Percentiles rank a stretch among this genome's conserved stretches.
Conservation (phyloP, 805 yeast species). For the Metschnikowia gruessii region DNA sequence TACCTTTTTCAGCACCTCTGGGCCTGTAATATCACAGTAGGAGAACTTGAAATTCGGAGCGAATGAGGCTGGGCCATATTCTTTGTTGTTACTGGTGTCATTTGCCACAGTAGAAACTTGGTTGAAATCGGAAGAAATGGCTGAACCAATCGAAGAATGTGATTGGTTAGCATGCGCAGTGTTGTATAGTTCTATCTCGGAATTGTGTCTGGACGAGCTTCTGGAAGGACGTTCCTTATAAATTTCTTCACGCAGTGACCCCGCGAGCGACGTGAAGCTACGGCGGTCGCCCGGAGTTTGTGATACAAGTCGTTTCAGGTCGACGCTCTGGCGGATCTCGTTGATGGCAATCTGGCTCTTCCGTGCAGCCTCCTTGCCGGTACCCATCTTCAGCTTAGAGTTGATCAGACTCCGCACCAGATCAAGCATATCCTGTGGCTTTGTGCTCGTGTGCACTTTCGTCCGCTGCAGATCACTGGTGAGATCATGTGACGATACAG, state of each 20-base stretch:
- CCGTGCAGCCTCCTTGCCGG: slow-evolving; percentile 17
- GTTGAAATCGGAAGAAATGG: slow-evolving; percentile 17
- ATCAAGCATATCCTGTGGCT: slow-evolving; percentile 32
- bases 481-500: slow-evolving; percentile 1
- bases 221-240: background rate
- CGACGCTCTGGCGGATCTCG: slow-evolving; percentile 37
- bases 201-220: slow-evolving; percentile 1
- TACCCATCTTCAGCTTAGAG: slow-evolving; percentile 24
- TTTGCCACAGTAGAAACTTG: too few relatives aligned
- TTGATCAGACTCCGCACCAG: slow-evolving; percentile 31
- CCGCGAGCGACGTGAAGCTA: background rate
- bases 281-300: slow-evolving; percentile 2
- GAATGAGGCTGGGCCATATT: background rate
- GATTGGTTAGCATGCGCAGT: slow-evolving; percentile 17
- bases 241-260: slow-evolving; percentile 5
- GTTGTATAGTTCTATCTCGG: background rate
- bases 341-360: slow-evolving; percentile 26
- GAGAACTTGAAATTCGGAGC: slow-evolving; percentile 10
- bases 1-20: background rate
- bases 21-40: background rate
- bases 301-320: slow-evolving; percentile 31
- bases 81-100: too few relatives aligned
- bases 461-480: slow-evolving; percentile 7
- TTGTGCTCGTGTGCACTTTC: slow-evolving; percentile 10
- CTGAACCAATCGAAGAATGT: slow-evolving; percentile 27